Base-by-base conservation (phyloP, 1,284 basidiomycete species). In the Athelia psychrophila region DNA sequence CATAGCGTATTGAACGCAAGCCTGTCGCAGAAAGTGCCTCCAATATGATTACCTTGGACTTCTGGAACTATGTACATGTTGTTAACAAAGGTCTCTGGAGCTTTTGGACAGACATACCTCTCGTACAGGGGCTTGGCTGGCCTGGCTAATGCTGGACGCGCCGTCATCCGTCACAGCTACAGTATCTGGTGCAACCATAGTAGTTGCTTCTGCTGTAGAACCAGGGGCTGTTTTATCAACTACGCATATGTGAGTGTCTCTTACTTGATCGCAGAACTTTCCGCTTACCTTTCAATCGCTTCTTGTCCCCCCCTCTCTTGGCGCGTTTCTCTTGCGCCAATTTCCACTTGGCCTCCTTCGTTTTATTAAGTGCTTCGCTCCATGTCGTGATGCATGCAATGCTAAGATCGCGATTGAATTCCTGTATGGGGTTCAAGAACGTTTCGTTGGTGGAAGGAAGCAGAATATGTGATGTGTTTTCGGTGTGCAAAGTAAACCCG, bases 1-100 rank as follows among this genome's bases (percentile, higher is more conserved):
- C 96, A 66, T 99, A 99, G 27, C 96, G 91, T 56, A 99, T 98
- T 3, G 95, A 91, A 12, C 96, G 87, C 22, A 99, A 78, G 22
- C 96, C 96, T 0, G 97, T 99, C 0, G 96, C 96, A 16, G 93
- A 95, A 18, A 99, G 83, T 0, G 95, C 94, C 70, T 99, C 96
- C n/a, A 99, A 78, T 13, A 97, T 79, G 9, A 86, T 86, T 62
- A 95, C 86, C 57, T 83, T 86, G 58, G 86, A 79, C 0, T 85
- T 78, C 30, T 72, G 70, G 62, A 81, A 85, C 68, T 77, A 56
- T 32, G 13, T 6, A 30, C 13, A 6, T 13, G 13, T 30, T 30
- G 13, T 6, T n/a, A 13, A 30, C 27, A 13, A 5, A 13, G 13
- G 27, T 30, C 27, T 30, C 27, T 30, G 5, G 6, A 5, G 27